phyloP scores from a whole-genome alignment of 441 rosid genomes.

The Erodium trifolium region DNA sequence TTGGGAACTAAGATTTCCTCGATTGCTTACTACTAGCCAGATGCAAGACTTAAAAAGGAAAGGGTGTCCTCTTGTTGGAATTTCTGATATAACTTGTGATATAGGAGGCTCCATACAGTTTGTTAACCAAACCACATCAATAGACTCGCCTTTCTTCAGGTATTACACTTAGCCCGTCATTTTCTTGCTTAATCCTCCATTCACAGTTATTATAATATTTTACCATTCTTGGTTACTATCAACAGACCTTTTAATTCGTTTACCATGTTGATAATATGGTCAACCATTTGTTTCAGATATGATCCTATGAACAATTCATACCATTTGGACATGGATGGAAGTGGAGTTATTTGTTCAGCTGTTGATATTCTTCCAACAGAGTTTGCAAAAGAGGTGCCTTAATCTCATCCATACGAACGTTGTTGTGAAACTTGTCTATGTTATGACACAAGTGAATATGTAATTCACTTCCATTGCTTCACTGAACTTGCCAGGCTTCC shows the following conservation, averaged over 20 bases:
- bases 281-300: slow-evolving; percentile 37
- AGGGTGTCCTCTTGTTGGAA: slow-evolving; percentile 71
- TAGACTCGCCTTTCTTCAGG: slow-evolving; percentile 87
- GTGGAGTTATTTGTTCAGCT: slow-evolving; percentile 69
- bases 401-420: not conserved
- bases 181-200: slow-evolving; percentile 2
- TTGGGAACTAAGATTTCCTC: slow-evolving; percentile 90
- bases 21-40: slow-evolving; percentile 60
- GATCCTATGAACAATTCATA: slow-evolving; percentile 51
- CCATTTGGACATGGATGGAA: slow-evolving; percentile 73
- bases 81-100: slow-evolving; percentile 90
- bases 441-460: not conserved
- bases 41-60: slow-evolving; percentile 48
- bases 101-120: slow-evolving; percentile 85
- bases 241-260: no score
- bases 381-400: slow-evolving; percentile 84
- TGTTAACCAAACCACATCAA: slow-evolving; percentile 57
- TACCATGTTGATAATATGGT: not conserved
- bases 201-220: no score
- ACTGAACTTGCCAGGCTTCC: slow-evolving; percentile 46
- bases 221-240: no score
- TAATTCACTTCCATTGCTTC: not conserved
- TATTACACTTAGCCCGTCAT: slow-evolving; percentile 17
- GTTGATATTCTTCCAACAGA: slow-evolving; percentile 91
- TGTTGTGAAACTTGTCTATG: not conserved